Evolutionary conservation across 2,329 filamentous ascomycete genomes (phyloP).

Genomic region (Exophiala alcalophila): DNA sequence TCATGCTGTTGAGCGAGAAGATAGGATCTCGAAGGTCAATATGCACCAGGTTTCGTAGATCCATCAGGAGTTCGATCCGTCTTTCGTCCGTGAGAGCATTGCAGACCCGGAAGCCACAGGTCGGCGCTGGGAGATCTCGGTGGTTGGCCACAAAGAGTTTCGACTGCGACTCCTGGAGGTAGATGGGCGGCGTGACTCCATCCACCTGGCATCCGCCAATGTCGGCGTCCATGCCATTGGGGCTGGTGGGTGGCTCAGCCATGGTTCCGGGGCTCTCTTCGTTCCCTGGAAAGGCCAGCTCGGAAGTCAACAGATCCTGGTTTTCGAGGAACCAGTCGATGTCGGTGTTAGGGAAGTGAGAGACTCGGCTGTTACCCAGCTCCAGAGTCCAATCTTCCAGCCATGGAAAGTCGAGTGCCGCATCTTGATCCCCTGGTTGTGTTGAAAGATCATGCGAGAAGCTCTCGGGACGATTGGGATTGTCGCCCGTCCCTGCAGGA

Average conservation of each 20-base stretch:
- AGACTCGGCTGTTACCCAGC: background rate
- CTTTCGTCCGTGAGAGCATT: conserved; percentile 11
- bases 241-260: too few relatives aligned
- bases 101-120: conserved; percentile 10
- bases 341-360: conserved; percentile 1
- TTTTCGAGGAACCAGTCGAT: conserved; percentile 10
- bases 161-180: conserved; percentile 9
- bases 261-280: background rate
- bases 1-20: conserved; percentile 17
- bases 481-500: too few relatives aligned
- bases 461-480: too few relatives aligned
- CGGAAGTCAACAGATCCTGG: background rate
- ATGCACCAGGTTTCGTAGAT: conserved; percentile 3
- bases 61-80: conserved; percentile 12
- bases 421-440: too few relatives aligned
- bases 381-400: conserved; percentile 3
- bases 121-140: conserved; percentile 5
- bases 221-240: too few relatives aligned
- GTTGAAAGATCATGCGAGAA: too few relatives aligned
- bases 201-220: conserved; percentile 4
- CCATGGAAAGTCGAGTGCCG: background rate
- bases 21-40: conserved; percentile 10
- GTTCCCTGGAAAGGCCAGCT: conserved; percentile 1
- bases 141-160: conserved; percentile 8
- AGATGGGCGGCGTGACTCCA: conserved; percentile 4